Percentiles rank a stretch among this genome's conserved stretches.
Conservation (phyloP, 2,329 filamentous ascomycete genomes). For the Phaeosphaeria sp. region DNA sequence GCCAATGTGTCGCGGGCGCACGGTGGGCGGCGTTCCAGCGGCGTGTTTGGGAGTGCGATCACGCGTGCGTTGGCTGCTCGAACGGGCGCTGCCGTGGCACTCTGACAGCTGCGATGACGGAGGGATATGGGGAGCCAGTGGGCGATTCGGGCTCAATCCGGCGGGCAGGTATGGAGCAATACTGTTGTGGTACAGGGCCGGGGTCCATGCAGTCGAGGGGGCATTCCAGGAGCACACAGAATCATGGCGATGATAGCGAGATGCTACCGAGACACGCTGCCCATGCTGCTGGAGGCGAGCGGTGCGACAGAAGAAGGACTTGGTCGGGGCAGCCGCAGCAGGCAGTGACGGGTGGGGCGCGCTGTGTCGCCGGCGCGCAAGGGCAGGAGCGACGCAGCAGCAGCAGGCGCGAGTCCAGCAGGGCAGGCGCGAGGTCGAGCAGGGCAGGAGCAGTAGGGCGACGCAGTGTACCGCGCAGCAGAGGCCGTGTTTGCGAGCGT, state of each 20-base stretch:
- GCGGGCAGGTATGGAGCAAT: conserved; percentile 49
- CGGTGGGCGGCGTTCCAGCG: conserved; percentile 47
- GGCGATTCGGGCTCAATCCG: conserved; percentile 40
- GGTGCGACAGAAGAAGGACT: not conserved
- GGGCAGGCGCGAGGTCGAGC: too few species aligned
- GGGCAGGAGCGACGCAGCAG: conserved; percentile 21
- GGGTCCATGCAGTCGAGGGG: conserved; percentile 47
- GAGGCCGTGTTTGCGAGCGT: conserved; percentile 9
- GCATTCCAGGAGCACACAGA: conserved; percentile 40
- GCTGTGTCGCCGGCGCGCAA: conserved; percentile 10
- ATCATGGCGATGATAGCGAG: conserved; percentile 38
- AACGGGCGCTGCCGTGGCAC: conserved; percentile 47
- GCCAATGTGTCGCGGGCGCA: conserved; percentile 44
- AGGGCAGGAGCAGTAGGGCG: conserved; percentile 6
- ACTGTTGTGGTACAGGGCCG: conserved; percentile 45
- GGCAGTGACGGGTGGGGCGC: conserved; percentile 19
- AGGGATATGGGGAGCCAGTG: conserved; percentile 22
- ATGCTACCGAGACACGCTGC: conserved; percentile 40
- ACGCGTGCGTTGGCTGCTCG: conserved; percentile 49
- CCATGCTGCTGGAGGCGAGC: conserved; percentile 39
- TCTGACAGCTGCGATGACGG: conserved; percentile 34
- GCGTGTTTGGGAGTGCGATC: conserved; percentile 50
- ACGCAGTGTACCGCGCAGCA: conserved; percentile 33
- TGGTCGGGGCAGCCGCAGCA: conserved; percentile 4
- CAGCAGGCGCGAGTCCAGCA: not conserved